These are phyloP conservation scores for Aspergillus cavernicola DNA, from an alignment of 495 filamentous ascomycete genomes.

Conservation along the genomic window DNA sequence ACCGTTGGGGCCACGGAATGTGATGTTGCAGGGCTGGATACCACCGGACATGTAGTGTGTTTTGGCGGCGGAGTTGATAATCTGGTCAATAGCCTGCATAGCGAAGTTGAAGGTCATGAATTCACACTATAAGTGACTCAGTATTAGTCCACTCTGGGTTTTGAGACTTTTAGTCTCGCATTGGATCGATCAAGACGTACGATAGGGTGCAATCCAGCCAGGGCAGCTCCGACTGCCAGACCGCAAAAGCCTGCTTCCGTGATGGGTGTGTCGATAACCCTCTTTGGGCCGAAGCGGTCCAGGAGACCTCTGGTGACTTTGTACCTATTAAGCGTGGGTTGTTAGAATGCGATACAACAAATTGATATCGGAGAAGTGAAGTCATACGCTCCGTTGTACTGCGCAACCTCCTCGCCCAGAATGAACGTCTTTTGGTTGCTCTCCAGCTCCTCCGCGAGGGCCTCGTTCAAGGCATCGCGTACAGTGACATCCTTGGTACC, in stretches of 20 bases:
- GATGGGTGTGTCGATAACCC: conserved; percentile 97
- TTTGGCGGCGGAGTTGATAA: conserved; percentile 98
- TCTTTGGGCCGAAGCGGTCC: conserved; percentile 94
- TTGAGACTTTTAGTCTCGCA: background rate
- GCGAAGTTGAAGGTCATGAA: conserved; percentile 99
- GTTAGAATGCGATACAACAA: conserved; percentile 14
- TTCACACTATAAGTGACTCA: conserved; percentile 92
- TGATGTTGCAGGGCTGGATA: conserved; percentile 99
- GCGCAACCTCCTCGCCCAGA: conserved; percentile 95
- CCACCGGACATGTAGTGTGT: conserved; percentile 99
- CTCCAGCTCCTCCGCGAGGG: conserved; percentile 96
- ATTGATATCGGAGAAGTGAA: conserved; percentile 1
- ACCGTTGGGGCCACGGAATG: conserved; percentile 97
- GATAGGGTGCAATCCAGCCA: conserved; percentile 90
- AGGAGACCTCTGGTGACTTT: conserved; percentile 97
- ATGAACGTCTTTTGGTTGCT: conserved; percentile 90
- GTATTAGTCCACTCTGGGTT: too few relatives aligned
- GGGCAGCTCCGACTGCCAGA: conserved; percentile 88
- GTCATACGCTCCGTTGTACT: conserved; percentile 93
- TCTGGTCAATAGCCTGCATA: conserved; percentile 99
- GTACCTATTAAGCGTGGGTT: conserved; percentile 55
- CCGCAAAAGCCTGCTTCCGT: conserved; percentile 94
- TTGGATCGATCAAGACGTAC: conserved; percentile 50
- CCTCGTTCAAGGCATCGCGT: conserved; percentile 95
- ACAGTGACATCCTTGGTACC: conserved; percentile 91